phyloP scores from a whole-genome alignment of 306 rosid genomes.

The Dryas drummondii region DNA sequence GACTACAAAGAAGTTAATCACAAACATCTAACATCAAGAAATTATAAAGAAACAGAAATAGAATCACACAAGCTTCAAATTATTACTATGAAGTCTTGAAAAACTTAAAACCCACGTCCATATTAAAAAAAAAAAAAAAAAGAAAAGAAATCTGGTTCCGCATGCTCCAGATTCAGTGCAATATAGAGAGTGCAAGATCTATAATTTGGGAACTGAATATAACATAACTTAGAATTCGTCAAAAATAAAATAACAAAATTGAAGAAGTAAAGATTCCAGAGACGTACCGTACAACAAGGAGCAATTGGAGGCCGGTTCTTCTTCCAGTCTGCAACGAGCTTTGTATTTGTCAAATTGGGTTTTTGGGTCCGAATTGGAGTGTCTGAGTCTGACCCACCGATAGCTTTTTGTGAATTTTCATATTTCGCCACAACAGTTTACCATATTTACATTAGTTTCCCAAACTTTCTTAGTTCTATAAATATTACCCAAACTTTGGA shows the following conservation, averaged over 20 bases:
- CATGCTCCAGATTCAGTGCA: background rate
- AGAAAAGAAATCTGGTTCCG: background rate
- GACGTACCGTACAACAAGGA: constrained; percentile 4
- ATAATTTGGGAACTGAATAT: background rate
- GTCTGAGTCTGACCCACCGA: background rate
- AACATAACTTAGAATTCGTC: background rate
- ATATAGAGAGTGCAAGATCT: background rate
- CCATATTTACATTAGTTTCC: background rate
- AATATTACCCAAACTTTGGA: background rate
- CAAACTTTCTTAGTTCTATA: background rate
- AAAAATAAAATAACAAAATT: background rate
- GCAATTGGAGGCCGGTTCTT: constrained; percentile 10
- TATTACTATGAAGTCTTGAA: background rate
- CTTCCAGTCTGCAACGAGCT: background rate
- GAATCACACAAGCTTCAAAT: background rate
- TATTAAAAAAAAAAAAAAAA: background rate
- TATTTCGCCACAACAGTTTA: background rate
- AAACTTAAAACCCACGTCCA: background rate
- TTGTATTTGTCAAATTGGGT: background rate
- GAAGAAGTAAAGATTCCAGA: background rate
- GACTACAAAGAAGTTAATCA: background rate
- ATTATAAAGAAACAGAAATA: background rate
- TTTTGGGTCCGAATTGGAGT: background rate
- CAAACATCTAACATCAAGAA: background rate
- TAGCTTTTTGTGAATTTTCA: background rate